Evolutionary conservation across 768 basidiomycete species (phyloP).

Genomic region (Boletellus sp.): DNA sequence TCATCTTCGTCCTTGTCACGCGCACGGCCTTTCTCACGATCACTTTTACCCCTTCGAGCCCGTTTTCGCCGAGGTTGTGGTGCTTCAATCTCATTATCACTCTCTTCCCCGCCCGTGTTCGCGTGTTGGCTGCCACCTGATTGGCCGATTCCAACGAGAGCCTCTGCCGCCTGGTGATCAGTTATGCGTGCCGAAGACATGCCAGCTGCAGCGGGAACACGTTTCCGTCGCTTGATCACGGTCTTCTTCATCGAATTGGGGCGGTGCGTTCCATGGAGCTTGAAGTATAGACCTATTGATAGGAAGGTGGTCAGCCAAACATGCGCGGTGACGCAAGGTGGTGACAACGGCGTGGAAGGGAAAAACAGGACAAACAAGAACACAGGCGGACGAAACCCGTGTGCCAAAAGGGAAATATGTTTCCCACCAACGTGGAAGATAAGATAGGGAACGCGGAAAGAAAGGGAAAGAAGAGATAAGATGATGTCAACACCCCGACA

Average conservation of each 20-base stretch:
- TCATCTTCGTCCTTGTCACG: conserved; percentile 44
- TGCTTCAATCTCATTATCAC: conserved; percentile 40
- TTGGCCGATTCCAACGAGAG: conserved; percentile 79
- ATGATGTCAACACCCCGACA: conserved; percentile 8
- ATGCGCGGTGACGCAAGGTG: neutral
- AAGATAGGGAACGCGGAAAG: conserved; percentile 24
- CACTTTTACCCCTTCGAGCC: conserved; percentile 38
- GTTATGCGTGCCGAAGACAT: conserved; percentile 52
- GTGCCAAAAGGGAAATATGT: conserved; percentile 16
- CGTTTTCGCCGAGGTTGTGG: conserved; percentile 59
- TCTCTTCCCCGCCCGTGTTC: conserved; percentile 38
- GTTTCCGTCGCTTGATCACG: conserved; percentile 96
- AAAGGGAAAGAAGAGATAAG: conserved; percentile 22
- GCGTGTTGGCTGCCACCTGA: conserved; percentile 33
- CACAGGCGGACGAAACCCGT: neutral
- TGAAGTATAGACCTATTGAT: conserved; percentile 87
- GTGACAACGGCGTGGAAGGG: neutral
- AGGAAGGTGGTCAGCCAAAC: conserved; percentile 15
- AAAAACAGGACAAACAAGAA: neutral
- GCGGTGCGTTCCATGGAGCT: conserved; percentile 93
- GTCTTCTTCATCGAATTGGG: conserved; percentile 99
- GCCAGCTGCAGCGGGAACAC: conserved; percentile 81
- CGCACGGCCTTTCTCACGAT: conserved; percentile 36
- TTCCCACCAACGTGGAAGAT: conserved; percentile 11
- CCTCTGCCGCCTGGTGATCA: conserved; percentile 87